Evolutionary conservation across 2,329 filamentous ascomycete genomes (phyloP), one percentile per base, ranked within the genome.

Genomic region (Scedosporium apiospermum): DNA sequence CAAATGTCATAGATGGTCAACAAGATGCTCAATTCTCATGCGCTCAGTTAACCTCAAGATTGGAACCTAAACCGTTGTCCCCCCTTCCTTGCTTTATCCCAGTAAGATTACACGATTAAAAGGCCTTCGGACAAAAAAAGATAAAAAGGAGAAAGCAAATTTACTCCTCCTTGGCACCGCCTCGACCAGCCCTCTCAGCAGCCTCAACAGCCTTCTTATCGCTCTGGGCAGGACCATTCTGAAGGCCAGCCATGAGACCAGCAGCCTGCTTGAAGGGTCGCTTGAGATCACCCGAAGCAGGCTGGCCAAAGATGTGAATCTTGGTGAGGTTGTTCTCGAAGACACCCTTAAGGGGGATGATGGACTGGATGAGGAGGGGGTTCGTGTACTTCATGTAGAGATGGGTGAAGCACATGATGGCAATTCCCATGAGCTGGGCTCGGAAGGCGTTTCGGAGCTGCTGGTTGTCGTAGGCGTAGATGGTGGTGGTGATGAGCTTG

Each of bases 301-400:
- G 86, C 76, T 95, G 82, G 71, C 93, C 93, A 67, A 93, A 89
- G 67, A 99, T 69, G 79, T 98, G 90, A 72, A 99, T 93, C 86
- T 98, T 97, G 82, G 95, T 85, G 70, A 97, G 82, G 83, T 97
- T 98, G 79, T 88, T 84, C 83, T 99, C 95, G 77, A 99, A 85
- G 57, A 92, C 93, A 74, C 89, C 85, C 88, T 99, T 99, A 77
- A 98, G 82, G 41, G 95, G 95, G 73, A 99, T 95, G 80, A 99
- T 96, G 76, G 90, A 96, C 86, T 99, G 95, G 80, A 99, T 96
- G 72, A 97, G 82, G 60, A 99, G 90, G 51, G 95, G 95, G 87
- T 98, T 99, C 80, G 93, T 98, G 88, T 98, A 99, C 77, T 97
- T 93, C 84, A 99, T 90, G 87, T 98, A 99, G 65, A 99, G 68